Base-by-base conservation (phyloP, 208 protist genomes). In the Acanthamoeba healyi region DNA sequence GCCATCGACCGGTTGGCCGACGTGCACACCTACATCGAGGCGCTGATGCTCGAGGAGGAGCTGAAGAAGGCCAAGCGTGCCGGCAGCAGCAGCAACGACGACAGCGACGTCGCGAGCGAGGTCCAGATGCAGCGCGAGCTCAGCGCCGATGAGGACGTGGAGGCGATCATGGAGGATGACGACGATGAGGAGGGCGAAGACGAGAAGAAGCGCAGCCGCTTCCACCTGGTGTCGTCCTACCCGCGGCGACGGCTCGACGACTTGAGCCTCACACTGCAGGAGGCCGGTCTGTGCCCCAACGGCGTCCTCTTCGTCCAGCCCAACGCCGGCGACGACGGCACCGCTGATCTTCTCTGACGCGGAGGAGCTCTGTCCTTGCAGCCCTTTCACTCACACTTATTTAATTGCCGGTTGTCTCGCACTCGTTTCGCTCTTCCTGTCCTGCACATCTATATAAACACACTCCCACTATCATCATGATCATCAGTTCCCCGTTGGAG, bases 271-370 rank as follows among this genome's bases (percentile, higher is more conserved):
- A 79, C 70, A 7, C 70, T 79, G 22, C 26, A 26, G 36, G 70
- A 79, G 6, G 70, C 70, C 70, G 70, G 70, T 14, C 70, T 79
- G 70, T 79, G 70, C 40, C 70, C 70, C 70, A 79, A n/a, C 36
- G 70, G 38, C 70, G 70, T 79, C 14, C 70, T 79, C 70, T 79
- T 79, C 26, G 26, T 79, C 2, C 36, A 79, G 36, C 70, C 61
- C 7, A 34, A 36, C 15, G 61, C 61, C n/a, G 29, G n/a, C 61
- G 7, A 5, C n/a, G 61, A 67, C n/a, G n/a, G 14, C 51, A 26
- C 51, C 4, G 15, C 12, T 24, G 0, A 29, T 15, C 54, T 58
- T 19, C 22, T 24, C 54, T 4, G 14, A 15, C 19, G n/a, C n/a
- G n/a, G n/a, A n/a, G n/a, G n/a, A n/a, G n/a, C n/a, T n/a, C n/a